phyloP scores from a whole-genome alignment of 108 stramenopile genomes.

The Pelagomonas calceolata region DNA sequence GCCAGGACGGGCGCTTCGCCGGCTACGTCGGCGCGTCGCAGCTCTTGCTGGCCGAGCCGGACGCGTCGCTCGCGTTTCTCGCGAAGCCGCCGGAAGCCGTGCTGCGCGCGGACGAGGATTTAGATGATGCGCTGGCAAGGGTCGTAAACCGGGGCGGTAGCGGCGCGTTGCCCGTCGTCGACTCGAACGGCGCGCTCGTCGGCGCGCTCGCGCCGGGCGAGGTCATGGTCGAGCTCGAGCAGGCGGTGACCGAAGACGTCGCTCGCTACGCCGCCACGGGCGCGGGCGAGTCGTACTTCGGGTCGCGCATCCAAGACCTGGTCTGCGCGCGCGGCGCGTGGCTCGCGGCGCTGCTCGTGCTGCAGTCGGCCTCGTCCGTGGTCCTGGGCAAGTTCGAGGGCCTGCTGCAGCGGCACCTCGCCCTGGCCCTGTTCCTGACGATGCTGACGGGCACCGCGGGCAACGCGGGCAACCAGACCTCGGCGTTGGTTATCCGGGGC shows the following conservation, averaged over 20 bases:
- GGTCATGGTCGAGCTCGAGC: neutral
- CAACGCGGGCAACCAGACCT: slow-evolving; percentile 33
- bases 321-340: neutral
- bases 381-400: slow-evolving; percentile 21
- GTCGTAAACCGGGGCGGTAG: neutral
- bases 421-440: slow-evolving; percentile 37
- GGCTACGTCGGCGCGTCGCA: neutral
- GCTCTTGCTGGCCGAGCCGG: neutral
- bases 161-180: neutral
- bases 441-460: slow-evolving; percentile 39
- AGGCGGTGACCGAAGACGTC: neutral
- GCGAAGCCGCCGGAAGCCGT: neutral
- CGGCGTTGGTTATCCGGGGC: slow-evolving; percentile 5
- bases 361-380: slow-evolving; percentile 25
- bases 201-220: neutral
- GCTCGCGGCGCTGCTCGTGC: slow-evolving; percentile 25
- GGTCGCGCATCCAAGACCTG: neutral
- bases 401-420: slow-evolving; percentile 11
- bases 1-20: neutral
- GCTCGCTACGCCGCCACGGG: neutral
- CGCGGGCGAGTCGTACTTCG: neutral
- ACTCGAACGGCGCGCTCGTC: neutral
- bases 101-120: neutral
- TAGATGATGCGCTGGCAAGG: neutral
- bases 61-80: neutral